These are phyloP conservation scores for Hypoxylon sp. DNA, from an alignment of 2,329 filamentous ascomycete species.

Conservation along the genomic window DNA sequence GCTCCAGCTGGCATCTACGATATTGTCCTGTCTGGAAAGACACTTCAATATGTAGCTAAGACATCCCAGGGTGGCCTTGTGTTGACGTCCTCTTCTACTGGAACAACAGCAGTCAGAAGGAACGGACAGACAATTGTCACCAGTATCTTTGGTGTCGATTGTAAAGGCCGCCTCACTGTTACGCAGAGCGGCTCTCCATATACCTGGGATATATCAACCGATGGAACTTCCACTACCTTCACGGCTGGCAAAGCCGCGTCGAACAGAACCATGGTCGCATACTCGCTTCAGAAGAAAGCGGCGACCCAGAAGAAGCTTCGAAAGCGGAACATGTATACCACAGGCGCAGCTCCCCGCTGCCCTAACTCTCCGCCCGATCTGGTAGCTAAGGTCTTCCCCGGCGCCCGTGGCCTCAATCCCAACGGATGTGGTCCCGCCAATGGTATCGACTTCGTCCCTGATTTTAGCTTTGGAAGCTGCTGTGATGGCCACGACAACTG, in stretches of 20 bases:
- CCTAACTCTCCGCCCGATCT: slow-evolving; percentile 1
- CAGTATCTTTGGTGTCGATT: slow-evolving; percentile 15
- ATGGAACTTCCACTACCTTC: slow-evolving; percentile 7
- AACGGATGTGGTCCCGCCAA: slow-evolving; percentile 13
- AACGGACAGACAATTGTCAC: slow-evolving; percentile 4
- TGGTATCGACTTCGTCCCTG: slow-evolving; percentile 1
- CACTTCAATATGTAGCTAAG: slow-evolving; percentile 14
- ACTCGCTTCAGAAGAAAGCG: slow-evolving; percentile 4
- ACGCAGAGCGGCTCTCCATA: slow-evolving; percentile 6
- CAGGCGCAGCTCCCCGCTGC: slow-evolving; percentile 3
- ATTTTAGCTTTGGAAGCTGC: slow-evolving; percentile 9
- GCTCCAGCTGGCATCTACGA: slow-evolving; percentile 4
- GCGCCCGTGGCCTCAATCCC: background rate
- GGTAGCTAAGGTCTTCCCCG: slow-evolving; percentile 8
- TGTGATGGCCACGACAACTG: slow-evolving; percentile 12
- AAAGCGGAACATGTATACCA: slow-evolving; percentile 2
- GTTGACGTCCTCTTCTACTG: slow-evolving; percentile 10
- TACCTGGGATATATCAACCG: slow-evolving; percentile 15
- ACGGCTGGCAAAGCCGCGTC: background rate
- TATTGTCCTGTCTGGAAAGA: slow-evolving; percentile 7
- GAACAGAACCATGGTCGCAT: slow-evolving; percentile 11
- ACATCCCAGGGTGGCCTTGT: slow-evolving; percentile 5
- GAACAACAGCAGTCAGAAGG: background rate
- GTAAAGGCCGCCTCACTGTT: slow-evolving; percentile 2
- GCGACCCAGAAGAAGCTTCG: background rate